Evolutionary conservation across 179 eudicot genomes (phyloP), one percentile per base, ranked within the genome.

Genomic region (Silene noctiflora): DNA sequence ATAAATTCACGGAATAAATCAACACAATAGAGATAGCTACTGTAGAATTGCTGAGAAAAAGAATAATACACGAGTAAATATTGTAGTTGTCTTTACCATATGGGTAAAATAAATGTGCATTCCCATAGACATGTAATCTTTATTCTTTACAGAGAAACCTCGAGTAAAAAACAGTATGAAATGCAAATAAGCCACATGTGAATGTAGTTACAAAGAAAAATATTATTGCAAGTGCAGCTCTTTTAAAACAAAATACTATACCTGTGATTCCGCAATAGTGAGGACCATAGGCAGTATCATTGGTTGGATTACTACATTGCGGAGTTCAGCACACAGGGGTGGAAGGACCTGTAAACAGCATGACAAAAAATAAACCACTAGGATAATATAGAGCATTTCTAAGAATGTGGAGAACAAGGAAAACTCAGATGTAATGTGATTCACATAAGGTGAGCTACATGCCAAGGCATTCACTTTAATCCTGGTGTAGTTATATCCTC

Each of bases 221-320:
- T 25, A 39, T 7, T 19, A 35, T 20, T 21, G 17, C 24, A 56
- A 16, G 65, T 33, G 19, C 42, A 17, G 42, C 58, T 33, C 20
- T 24, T 33, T 21, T 11, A 69, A 53, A 72, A n/a, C n/a, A n/a
- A 74, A 72, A 29, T 77, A 62, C 25, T 0, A 48, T 80, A 94
- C 98, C 97, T 94, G 98, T 33, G 98, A 90, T 83, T 95, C 97
- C 53, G 99, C 99, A 76, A 95, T 93, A n/a, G 91, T 91, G 59
- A 95, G 84, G 75, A 95, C 98, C 99, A 95, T 95, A 35, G 99
- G 99, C 75, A 95, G 86, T 81, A 95, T 95, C 91, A 95, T 91
- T 69, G 99, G 96, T 79, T 95, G 99, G 91, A 93, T 89, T 60
- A 91, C 99, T 89, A 93, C 71, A 89, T 95, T 95, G 17, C 99